A percentile compares a stretch with the other conserved stretches of the same genome.
These are phyloP conservation scores for Tuber microsphaerosporum DNA, from an alignment of 495 filamentous ascomycete species.

Conservation along the genomic window DNA sequence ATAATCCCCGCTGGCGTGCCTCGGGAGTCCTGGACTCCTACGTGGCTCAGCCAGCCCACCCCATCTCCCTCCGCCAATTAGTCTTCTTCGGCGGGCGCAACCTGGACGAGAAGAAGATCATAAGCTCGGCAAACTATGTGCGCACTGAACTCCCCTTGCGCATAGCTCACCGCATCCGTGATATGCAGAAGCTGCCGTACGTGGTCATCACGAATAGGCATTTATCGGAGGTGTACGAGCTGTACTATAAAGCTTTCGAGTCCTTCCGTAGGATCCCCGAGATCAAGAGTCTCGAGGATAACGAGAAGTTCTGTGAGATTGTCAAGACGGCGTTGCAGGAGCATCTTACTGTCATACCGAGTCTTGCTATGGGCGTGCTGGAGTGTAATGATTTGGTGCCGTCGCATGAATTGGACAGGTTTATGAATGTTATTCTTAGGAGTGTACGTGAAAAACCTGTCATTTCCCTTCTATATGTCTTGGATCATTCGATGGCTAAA, in stretches of 20 bases:
- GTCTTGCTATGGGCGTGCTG: slow-evolving; percentile 85
- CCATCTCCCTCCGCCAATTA: slow-evolving; percentile 47
- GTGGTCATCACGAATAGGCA: slow-evolving; percentile 93
- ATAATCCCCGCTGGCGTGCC: slow-evolving; percentile 35
- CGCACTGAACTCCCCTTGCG: slow-evolving; percentile 89
- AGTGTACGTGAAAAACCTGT: slow-evolving; percentile 55
- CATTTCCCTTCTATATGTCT: neutral
- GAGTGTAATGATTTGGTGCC: slow-evolving; percentile 76
- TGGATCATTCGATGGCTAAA: neutral
- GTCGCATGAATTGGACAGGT: slow-evolving; percentile 71
- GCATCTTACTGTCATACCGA: slow-evolving; percentile 87
- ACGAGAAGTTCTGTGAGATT: slow-evolving; percentile 77
- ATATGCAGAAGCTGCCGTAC: slow-evolving; percentile 95
- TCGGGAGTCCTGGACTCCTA: slow-evolving; percentile 39
- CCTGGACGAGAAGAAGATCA: slow-evolving; percentile 77
- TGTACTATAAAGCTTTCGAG: slow-evolving; percentile 95
- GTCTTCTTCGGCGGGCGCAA: slow-evolving; percentile 85
- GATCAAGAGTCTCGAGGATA: slow-evolving; percentile 79
- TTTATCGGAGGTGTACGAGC: slow-evolving; percentile 87
- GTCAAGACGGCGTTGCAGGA: slow-evolving; percentile 72
- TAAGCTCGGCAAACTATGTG: slow-evolving; percentile 95
- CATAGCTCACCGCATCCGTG: slow-evolving; percentile 77
- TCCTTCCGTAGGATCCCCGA: slow-evolving; percentile 73
- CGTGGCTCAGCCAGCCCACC: slow-evolving; percentile 40
- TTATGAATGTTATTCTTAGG: slow-evolving; percentile 89